Evolutionary conservation across 1,139 yeast genomes (phyloP), one percentile per base, ranked within the genome.

Genomic region (Candida anutae): DNA sequence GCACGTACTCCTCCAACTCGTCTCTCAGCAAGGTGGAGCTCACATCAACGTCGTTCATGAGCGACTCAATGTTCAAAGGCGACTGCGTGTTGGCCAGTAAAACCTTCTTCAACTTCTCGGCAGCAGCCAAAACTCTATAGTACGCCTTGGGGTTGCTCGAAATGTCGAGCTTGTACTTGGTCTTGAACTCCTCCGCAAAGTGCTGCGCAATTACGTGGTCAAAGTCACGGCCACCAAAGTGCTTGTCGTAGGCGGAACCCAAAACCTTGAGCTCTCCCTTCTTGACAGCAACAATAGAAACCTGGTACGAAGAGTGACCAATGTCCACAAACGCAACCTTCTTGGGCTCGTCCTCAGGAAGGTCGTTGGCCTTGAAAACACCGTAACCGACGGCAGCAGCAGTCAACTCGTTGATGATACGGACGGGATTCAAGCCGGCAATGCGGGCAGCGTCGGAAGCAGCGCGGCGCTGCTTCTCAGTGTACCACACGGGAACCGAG

Each of bases 371-470:
- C 75, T 90, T 88, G 79, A 90, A 90, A 38, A 90, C 96, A 70
- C 98, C 98, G 68, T 90, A 93, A 45, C 96, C 94, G 42, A 93
- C 95, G 45, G 96, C 97, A 35, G 98, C 98, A 37, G 98, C 97
- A 35, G 98, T 88, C 40, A 84, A 78, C 58, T 90, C 98, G 58
- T 90, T 90, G 48, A 90, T 95, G 43, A 90, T 78, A 74, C 98
- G 82, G 37, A 90, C 96, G 36, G 98, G 96, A 77, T 90, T 90
- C 55, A 90, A 74, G 39, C 95, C 95, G 38, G 98, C 97, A 57
- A 90, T 82, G 54, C 73, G 74, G 50, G 95, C 90, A 35, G 98
- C 96, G 56, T 93, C 98, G 38, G 87, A 73, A 45, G 94, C 79
- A 40, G 96, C 95, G 54, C 95, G 88, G 64, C 98, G 87, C 69